These are phyloP conservation scores for Rhizopus delemar DNA, from an alignment of 371 early-diverging fungal species.

Conservation along the genomic window DNA sequence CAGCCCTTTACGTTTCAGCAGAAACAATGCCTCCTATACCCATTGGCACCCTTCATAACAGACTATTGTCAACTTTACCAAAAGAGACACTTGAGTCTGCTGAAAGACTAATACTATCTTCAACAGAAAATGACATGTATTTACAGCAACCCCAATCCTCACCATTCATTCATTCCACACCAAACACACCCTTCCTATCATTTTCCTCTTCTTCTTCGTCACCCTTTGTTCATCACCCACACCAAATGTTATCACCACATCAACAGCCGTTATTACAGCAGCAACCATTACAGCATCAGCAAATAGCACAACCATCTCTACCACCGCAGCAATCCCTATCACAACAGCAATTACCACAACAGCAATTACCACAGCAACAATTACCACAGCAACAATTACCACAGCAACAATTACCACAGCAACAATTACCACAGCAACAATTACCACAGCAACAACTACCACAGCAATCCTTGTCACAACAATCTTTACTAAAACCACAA, in stretches of 20 bases:
- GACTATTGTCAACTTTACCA: constrained; percentile 35
- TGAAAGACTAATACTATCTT: constrained; percentile 24
- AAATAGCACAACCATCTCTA: not conserved
- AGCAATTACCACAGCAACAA: no score
- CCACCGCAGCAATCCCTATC: not conserved
- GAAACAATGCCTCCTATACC: constrained; percentile 33
- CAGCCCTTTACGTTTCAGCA: constrained; percentile 30
- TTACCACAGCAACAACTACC: no score
- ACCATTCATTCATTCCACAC: constrained; percentile 21
- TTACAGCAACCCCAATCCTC: not conserved
- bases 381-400: not conserved
- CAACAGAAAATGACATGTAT: not conserved
- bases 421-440: not conserved
- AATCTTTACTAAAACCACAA: no score
- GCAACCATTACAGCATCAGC: not conserved
- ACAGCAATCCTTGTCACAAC: no score
- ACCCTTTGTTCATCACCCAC: constrained; percentile 1
- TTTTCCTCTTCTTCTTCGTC: constrained; percentile 10
- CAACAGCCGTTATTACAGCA: not conserved
- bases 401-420: not conserved
- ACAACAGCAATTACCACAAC: no score
- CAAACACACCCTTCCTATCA: constrained; percentile 20
- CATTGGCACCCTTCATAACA: constrained; percentile 32
- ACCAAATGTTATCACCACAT: not conserved
- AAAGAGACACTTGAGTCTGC: constrained; percentile 38